Evolutionary conservation across 2,329 filamentous ascomycete species (phyloP), one percentile per base, ranked within the genome.

Genomic region (Fusarium sterilihyphosum): DNA sequence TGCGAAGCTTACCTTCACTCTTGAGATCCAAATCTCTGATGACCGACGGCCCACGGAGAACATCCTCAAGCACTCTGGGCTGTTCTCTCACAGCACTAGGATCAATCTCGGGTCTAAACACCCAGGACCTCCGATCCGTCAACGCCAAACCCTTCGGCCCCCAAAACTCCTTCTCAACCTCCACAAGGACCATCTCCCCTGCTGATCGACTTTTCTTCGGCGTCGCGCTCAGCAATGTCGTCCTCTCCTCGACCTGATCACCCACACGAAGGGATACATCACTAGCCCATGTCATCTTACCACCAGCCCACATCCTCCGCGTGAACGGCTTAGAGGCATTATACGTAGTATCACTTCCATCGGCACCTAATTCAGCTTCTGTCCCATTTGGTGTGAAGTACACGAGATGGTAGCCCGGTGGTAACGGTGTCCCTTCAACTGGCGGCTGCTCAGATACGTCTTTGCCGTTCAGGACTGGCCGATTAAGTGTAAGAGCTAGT

Each of bases 251-350:
- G 3, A 88, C 88, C 26, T 84, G 80, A 70, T 91, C 87, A 3
- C 89, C 90, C 4, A 91, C 86, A 5, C 84, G 82, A 67, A 92
- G 78, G 71, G 58, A 29, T 14, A 46, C 63, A 26, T 26, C 75
- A 35, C 18, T 44, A 63, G 9, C 60, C 89, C 89, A 91, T 20
- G 80, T 78, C 80, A 92, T 88, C 64, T 85, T 83, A 1, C 91
- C 91, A 4, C 90, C 91, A 0, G 91, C 91, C 91, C 91, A 92
- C 91, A 92, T 92, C 18, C 91, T 85, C 37, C 90, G 81, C 5
- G 89, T 91, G 65, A 92, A 92, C 0, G 90, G 90, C 7, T 81
- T 70, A 0, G 88, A 85, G 0, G 90, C 87, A 73, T 91, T 92
- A 78, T 89, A 92, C 0, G 87, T 87, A 2, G 78, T 81, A 80